Evolutionary conservation across 2,329 filamentous ascomycete species (phyloP).

Genomic region (Zymoseptoria ardabiliae): DNA sequence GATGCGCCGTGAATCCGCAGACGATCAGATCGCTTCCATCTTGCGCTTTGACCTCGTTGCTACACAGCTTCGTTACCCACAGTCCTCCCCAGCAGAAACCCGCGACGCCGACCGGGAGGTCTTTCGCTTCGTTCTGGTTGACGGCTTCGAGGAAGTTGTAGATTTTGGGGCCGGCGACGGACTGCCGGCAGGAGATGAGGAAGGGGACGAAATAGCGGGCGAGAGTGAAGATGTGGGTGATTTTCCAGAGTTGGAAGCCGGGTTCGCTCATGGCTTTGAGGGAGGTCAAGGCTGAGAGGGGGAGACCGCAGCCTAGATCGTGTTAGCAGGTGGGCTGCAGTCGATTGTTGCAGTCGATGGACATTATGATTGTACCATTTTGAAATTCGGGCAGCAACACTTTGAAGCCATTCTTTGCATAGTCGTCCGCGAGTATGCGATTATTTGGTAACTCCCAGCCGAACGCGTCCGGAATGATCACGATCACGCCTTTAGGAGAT

Average conservation of each 20-base stretch:
- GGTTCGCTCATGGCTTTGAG: slow-evolving; percentile 25
- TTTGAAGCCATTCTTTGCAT: slow-evolving; percentile 26
- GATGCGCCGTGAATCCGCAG: slow-evolving; percentile 32
- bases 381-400: slow-evolving; percentile 34
- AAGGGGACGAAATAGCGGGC: slow-evolving; percentile 23
- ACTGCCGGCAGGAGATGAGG: slow-evolving; percentile 17
- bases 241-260: slow-evolving; percentile 27
- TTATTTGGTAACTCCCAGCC: slow-evolving; percentile 32
- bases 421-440: slow-evolving; percentile 32
- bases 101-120: slow-evolving; percentile 28
- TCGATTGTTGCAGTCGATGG: background rate
- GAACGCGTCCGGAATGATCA: slow-evolving; percentile 35
- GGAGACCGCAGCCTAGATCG: slow-evolving; percentile 21
- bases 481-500: slow-evolving; percentile 29
- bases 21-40: slow-evolving; percentile 28
- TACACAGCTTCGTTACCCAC: slow-evolving; percentile 29
- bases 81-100: slow-evolving; percentile 32
- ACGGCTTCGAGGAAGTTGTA: slow-evolving; percentile 25
- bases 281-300: slow-evolving; percentile 23
- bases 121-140: slow-evolving; percentile 22
- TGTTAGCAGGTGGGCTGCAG: background rate
- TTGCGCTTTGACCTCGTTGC: slow-evolving; percentile 24
- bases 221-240: slow-evolving; percentile 22
- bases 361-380: slow-evolving; percentile 19
- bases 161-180: slow-evolving; percentile 23